phyloP scores from a whole-genome alignment of 2,329 filamentous ascomycete species.

The Epichloe festucae region DNA sequence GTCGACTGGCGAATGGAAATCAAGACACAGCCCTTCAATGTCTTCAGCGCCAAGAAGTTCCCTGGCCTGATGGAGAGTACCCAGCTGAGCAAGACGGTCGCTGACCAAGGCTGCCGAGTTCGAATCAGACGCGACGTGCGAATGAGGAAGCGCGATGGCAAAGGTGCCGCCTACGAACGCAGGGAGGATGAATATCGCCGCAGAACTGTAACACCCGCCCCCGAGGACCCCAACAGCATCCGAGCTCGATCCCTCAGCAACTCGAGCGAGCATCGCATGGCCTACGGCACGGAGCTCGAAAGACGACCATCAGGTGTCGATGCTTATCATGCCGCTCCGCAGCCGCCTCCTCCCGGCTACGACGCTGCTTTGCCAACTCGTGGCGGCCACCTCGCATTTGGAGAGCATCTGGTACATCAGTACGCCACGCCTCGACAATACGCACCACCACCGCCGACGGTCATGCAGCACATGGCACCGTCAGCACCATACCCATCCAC shows the following conservation, averaged over 20 bases:
- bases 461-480: constrained; percentile 14
- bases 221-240: constrained; percentile 18
- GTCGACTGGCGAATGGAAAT: constrained; percentile 84
- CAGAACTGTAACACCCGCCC: constrained; percentile 23
- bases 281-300: constrained; percentile 26
- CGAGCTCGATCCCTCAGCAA: constrained; percentile 50
- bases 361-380: constrained; percentile 14
- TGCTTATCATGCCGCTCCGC: constrained; percentile 24
- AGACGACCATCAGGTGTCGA: constrained; percentile 37
- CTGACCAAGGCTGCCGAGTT: constrained; percentile 92
- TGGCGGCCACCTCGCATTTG: constrained; percentile 22
- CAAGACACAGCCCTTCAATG: constrained; percentile 73
- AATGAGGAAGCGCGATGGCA: constrained; percentile 73
- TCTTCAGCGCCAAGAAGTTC: constrained; percentile 97
- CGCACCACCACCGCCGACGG: constrained; percentile 17
- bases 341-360: constrained; percentile 20
- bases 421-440: constrained; percentile 25
- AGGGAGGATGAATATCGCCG: constrained; percentile 52
- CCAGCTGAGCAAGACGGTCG: constrained; percentile 73
- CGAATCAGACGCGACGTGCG: constrained; percentile 88
- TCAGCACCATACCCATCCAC: constrained; percentile 22
- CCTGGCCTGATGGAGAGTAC: constrained; percentile 88
- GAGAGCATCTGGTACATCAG: constrained; percentile 20
- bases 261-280: constrained; percentile 36
- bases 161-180: constrained; percentile 42